These are phyloP conservation scores for Fistulina hepatica DNA, from an alignment of 1,284 basidiomycete genomes.

Conservation along the genomic window DNA sequence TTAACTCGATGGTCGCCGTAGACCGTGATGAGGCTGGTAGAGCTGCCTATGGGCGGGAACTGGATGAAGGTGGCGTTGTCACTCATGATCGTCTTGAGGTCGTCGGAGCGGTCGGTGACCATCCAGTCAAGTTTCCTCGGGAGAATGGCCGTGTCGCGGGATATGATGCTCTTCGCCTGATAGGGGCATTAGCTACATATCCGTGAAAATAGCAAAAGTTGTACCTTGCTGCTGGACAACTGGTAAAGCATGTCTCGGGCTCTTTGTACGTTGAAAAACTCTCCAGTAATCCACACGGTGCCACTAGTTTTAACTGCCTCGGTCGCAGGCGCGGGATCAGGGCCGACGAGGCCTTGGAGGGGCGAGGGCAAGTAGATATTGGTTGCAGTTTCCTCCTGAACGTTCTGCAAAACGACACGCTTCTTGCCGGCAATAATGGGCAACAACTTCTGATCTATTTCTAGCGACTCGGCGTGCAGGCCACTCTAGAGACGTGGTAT, in stretches of 20 bases:
- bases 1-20: constrained; percentile 93
- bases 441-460: constrained; percentile 94
- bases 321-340: constrained; percentile 35
- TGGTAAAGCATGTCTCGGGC: constrained; percentile 93
- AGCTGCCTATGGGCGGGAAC: constrained; percentile 85
- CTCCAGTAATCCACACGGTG: constrained; percentile 92
- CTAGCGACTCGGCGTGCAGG: constrained; percentile 80
- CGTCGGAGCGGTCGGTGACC: constrained; percentile 86
- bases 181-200: constrained; percentile 7
- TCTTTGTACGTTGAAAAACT: constrained; percentile 92
- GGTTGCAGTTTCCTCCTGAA: constrained; percentile 95
- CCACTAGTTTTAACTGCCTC: constrained; percentile 48
- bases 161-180: constrained; percentile 85
- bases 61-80: constrained; percentile 96
- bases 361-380: constrained; percentile 94
- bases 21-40: constrained; percentile 86
- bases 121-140: constrained; percentile 98
- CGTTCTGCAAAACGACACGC: constrained; percentile 78
- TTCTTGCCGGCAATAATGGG: constrained; percentile 88
- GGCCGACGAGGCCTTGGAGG: constrained; percentile 75
- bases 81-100: constrained; percentile 84
- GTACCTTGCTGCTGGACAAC: constrained; percentile 78
- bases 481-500: constrained; percentile 49
- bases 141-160: constrained; percentile 86
- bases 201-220: constrained; percentile 14